Base-by-base conservation (phyloP, 2,329 filamentous ascomycete species). In the Colletotrichum tamarilloi region DNA sequence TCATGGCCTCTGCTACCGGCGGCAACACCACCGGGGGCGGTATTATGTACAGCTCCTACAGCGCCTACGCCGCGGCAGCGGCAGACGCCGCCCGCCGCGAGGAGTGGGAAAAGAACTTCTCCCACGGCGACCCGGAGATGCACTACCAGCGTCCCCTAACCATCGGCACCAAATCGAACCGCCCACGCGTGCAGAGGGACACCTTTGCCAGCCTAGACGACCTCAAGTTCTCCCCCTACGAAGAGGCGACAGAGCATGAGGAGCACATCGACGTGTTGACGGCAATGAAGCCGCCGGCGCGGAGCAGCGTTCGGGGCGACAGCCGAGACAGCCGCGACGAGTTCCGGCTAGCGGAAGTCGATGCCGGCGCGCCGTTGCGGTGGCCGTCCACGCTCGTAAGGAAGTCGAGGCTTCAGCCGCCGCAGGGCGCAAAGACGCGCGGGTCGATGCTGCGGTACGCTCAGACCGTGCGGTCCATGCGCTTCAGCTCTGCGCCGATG, bases 111-210 rank as follows among this genome's bases (percentile, higher is more conserved):
- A 74, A 75, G 1, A 68, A 73, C 67, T 73, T 73, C 46, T 70
- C 67, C 59, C 56, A 46, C 52, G 69, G 57, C 1, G 70, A 52
- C 16, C 35, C 53, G 28, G 59, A 57, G 6, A 58, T 32, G 32
- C 22, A 52, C 5, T 74, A 75, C 67, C 22, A 72, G 11, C 63
- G 76, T 12, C 76, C 75, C 8, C 74, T 73, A 9, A 77, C 75
- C 35, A 76, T 77, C 69, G 76, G 76, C 32, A 76, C 76, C 0
- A 72, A 68, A 38, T 57, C 73, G 14, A 74, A 52, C 52, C 63
- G 74, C 14, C 68, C 59, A 9, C 26, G 5, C 3, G 28, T 55
- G 5, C 53, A 52, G 55, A 55, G 62, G 14, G 72, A 74, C 24
- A 72, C 72, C 22, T 59, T 72, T 22, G 62, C 72, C 4, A 67